A percentile compares a stretch with the other conserved stretches of the same genome.
These are phyloP conservation scores for Strigomonas culicis DNA, from an alignment of 208 protist genomes.

Conservation along the genomic window DNA sequence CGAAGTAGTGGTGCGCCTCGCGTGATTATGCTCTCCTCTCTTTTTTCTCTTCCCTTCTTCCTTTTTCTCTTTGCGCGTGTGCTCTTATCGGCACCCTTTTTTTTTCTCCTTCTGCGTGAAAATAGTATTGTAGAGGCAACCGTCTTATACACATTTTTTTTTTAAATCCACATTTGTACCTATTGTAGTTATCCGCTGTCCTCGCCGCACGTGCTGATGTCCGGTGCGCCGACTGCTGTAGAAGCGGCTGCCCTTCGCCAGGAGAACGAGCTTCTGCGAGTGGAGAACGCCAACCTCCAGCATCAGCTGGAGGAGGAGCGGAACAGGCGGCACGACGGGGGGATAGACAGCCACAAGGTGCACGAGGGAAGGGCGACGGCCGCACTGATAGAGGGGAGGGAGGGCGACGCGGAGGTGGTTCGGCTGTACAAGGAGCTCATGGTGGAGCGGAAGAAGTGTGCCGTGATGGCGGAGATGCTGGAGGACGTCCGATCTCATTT, in stretches of 20 bases:
- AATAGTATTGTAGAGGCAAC: background rate
- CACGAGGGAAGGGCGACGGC: background rate
- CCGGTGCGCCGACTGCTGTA: background rate
- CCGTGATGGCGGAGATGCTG: constrained; percentile 4
- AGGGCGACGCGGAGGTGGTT: background rate
- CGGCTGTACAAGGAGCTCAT: background rate
- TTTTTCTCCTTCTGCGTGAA: background rate
- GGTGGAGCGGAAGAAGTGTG: background rate
- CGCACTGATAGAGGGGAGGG: background rate
- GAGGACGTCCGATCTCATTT: constrained; percentile 2
- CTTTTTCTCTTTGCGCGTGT: constrained; percentile 3
- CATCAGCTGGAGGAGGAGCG: background rate
- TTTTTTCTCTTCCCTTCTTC: constrained; percentile 2
- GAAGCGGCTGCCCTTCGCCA: background rate
- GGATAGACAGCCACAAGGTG: constrained; percentile 2
- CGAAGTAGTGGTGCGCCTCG: background rate
- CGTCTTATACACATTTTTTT: background rate
- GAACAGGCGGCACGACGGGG: background rate
- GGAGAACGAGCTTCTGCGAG: background rate
- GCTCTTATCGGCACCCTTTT: background rate
- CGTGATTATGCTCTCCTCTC: constrained; percentile 1
- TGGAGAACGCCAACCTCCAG: background rate
- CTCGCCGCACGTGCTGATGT: background rate
- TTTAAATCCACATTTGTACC: constrained; percentile 2
- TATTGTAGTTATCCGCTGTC: background rate